phyloP scores from a whole-genome alignment of 176 grass and related monocot species.

The Stipa capillata region DNA sequence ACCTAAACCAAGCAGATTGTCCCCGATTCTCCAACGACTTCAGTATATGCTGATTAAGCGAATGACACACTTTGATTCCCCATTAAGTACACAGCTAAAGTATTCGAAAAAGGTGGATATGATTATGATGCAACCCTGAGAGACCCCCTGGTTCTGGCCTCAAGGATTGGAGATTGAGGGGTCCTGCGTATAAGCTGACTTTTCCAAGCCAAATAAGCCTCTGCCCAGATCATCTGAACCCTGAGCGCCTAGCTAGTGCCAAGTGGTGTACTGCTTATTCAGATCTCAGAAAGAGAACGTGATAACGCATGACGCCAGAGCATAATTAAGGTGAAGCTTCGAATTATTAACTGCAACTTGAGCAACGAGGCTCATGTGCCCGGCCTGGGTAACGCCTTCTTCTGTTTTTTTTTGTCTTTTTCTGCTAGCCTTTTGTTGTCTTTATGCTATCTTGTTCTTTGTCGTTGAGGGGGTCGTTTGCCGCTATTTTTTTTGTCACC shows the following conservation, averaged over 20 bases:
- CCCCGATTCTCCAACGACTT: background rate
- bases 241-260: background rate
- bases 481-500: no score
- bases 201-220: background rate
- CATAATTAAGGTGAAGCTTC: background rate
- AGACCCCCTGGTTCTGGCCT: no score
- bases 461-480: no score
- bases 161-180: background rate
- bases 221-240: background rate
- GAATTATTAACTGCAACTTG: background rate
- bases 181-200: background rate
- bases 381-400: no score
- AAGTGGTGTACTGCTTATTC: background rate
- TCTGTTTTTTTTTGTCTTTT: background rate
- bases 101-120: background rate
- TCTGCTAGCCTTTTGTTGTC: no score
- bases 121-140: background rate
- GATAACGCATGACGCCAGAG: background rate
- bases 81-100: background rate
- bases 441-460: no score
- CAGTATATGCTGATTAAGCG: background rate
- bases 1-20: no score
- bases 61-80: background rate
- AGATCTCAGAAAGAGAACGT: background rate
- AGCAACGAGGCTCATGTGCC: background rate